Evolutionary conservation across 139 green algal species (phyloP).

Genomic region (Ettlia oleoabundans): DNA sequence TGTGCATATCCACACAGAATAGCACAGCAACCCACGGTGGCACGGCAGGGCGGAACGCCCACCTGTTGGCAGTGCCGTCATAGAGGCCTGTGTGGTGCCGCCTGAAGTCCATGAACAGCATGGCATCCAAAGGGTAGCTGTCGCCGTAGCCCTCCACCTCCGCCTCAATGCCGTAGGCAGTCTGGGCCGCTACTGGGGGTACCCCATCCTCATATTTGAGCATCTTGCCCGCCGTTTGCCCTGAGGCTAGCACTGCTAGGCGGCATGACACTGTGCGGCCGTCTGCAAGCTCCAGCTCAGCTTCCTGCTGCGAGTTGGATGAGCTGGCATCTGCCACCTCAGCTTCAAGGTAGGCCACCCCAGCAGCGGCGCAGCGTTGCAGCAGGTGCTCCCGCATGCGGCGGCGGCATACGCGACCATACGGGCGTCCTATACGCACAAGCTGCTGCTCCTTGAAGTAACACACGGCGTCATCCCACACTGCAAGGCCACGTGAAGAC

Average conservation of each 20-base stretch:
- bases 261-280: conserved; percentile 32
- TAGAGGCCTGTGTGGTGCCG: conserved; percentile 85
- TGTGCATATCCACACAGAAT: background rate
- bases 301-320: background rate
- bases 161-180: conserved; percentile 94
- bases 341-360: conserved; percentile 72
- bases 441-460: conserved; percentile 76
- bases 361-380: conserved; percentile 33
- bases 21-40: background rate
- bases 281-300: conserved; percentile 20
- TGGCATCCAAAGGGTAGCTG: conserved; percentile 72
- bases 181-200: conserved; percentile 88
- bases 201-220: conserved; percentile 52
- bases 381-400: conserved; percentile 73
- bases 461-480: conserved; percentile 75
- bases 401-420: conserved; percentile 78
- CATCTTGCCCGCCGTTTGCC: conserved; percentile 85
- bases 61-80: conserved; percentile 21
- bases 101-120: conserved; percentile 99
- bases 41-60: background rate
- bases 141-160: conserved; percentile 69
- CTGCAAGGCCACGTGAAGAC: no score
- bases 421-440: conserved; percentile 83
- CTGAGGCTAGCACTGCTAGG: conserved; percentile 80
- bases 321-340: conserved; percentile 65